Conservation (phyloP, 2,329 filamentous ascomycete genomes). For the Phoma sp. region DNA sequence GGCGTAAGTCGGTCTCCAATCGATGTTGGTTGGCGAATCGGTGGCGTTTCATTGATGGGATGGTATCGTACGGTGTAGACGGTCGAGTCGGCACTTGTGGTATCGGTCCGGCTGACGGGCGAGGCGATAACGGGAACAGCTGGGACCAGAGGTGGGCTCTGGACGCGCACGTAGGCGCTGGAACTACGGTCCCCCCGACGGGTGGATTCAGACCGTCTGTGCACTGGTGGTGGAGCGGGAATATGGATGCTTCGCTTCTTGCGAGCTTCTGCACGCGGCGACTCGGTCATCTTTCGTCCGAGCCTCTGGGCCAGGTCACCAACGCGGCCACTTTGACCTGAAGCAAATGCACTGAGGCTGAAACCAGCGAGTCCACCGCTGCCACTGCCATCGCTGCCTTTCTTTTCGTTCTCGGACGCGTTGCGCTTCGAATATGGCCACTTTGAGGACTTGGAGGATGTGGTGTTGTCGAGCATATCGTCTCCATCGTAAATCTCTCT, state of each 20-base stretch:
- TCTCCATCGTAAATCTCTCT: conserved; percentile 93
- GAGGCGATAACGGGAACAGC: conserved; percentile 54
- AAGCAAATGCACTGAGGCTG: conserved; percentile 29
- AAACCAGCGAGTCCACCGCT: conserved; percentile 32
- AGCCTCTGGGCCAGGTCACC: conserved; percentile 37
- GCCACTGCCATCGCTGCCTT: conserved; percentile 26
- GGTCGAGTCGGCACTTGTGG: conserved; percentile 67
- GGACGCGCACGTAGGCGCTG: conserved; percentile 39
- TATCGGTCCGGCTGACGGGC: conserved; percentile 66
- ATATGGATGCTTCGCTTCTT: conserved; percentile 44
- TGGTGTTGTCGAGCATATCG: conserved; percentile 79
- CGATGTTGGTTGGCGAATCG: conserved; percentile 23
- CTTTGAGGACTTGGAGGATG: conserved; percentile 61
- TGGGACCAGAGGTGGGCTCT: conserved; percentile 52
- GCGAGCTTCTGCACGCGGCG: conserved; percentile 34
- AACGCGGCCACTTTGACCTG: conserved; percentile 33
- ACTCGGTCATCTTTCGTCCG: conserved; percentile 37
- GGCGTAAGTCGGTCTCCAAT: conserved; percentile 25
- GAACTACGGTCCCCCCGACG: conserved; percentile 33
- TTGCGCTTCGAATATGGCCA: conserved; percentile 54
- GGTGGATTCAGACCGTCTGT: conserved; percentile 36
- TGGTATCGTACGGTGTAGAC: conserved; percentile 70
- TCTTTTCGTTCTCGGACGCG: conserved; percentile 39
- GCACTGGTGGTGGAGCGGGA: conserved; percentile 39
- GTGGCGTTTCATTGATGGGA: conserved; percentile 55